phyloP scores from a whole-genome alignment of 306 rosid species.

The Ormosia semicastrata region DNA sequence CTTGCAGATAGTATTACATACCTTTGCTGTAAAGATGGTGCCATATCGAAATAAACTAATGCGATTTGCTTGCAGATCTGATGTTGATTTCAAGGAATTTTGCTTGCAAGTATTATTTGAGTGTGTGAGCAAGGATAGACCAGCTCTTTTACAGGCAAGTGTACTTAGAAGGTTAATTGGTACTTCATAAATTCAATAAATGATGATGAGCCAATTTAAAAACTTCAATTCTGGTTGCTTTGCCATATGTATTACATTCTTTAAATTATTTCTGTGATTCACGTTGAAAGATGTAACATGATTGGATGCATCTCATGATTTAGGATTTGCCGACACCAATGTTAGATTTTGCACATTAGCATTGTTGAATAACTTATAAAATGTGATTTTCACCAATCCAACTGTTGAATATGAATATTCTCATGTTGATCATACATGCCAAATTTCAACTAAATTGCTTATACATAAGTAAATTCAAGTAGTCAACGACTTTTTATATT shows the following conservation, averaged over 20 bases:
- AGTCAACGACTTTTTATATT: background rate
- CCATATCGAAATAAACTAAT: constrained; percentile 17
- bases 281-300: background rate
- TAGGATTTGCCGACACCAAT: background rate
- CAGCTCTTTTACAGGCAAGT: constrained; percentile 89
- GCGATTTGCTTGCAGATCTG: constrained; percentile 58
- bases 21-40: constrained; percentile 14
- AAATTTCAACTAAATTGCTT: background rate
- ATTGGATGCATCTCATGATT: background rate
- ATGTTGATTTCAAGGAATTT: constrained; percentile 92
- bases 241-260: background rate
- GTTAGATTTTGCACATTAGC: background rate
- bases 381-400: background rate
- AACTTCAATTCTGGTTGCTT: constrained; percentile 10
- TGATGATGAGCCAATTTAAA: background rate
- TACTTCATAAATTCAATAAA: constrained; percentile 19
- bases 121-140: constrained; percentile 98
- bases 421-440: background rate
- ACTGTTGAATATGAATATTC: background rate
- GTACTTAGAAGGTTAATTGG: background rate
- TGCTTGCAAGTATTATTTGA: constrained; percentile 98
- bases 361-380: background rate
- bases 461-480: background rate
- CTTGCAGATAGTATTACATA: background rate
- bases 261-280: background rate